Evolutionary conservation across 306 rosid species (phyloP), one percentile per base, ranked within the genome.

Genomic region (Inga laurina): DNA sequence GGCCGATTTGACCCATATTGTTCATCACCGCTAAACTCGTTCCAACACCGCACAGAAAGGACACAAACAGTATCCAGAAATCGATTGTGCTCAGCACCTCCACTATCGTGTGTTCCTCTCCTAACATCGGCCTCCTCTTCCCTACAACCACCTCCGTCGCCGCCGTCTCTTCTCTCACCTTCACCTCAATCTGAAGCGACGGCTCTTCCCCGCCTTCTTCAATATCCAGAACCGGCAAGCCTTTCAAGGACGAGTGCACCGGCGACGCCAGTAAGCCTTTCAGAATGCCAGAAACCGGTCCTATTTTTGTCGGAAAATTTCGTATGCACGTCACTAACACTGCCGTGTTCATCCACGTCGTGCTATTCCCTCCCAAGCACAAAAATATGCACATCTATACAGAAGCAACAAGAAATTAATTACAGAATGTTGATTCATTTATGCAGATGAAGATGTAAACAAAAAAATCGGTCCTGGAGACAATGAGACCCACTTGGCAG

Each of bases 311-410:
- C 19, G 90, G 88, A 80, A 91, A 91, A 81, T 91, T 91, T 9
- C 95, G 77, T 43, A 91, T 90, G 79, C 90, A 88, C 3, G 95
- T 91, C 45, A 89, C 94, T 8, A 91, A 64, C 27, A 91, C 84
- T 30, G 93, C 94, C 80, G 93, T 96, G 97, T 96, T 96, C 99
- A 96, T 93, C 99, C 99, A 96, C 2, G 99, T 96, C 0, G 99
- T 90, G 88, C 98, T 93, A 76, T 93, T 96, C 5, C 99, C 99
- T 57, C 99, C 99, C 97, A 93, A 79, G 87, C 99, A 96, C 24
- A 96, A 72, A 74, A 90, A 91, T 34, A 96, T 76, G 11, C 98
- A 89, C 98, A 96, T 93, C 98, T 94, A 21, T 2, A 0, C 14
- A 69, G 14, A 19, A 45, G 5, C 9, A 37, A 61, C 13, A 8